These are phyloP conservation scores for Cylindrodendrum hubeiense DNA, from an alignment of 2,329 filamentous ascomycete species.

Conservation along the genomic window DNA sequence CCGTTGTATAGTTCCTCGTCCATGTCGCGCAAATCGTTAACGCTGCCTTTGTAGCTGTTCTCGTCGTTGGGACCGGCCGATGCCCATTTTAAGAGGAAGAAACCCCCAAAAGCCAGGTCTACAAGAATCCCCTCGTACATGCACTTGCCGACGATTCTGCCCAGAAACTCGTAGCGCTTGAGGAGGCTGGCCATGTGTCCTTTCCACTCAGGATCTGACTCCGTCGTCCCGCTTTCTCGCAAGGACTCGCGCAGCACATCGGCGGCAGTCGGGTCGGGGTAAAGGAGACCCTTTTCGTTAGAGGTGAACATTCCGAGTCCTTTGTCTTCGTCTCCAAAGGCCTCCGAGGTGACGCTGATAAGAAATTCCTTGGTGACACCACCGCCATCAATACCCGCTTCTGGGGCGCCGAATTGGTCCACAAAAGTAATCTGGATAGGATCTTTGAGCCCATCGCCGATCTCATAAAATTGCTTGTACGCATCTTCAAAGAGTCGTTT, in stretches of 20 bases:
- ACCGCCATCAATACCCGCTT: constrained; percentile 96
- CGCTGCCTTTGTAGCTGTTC: constrained; percentile 86
- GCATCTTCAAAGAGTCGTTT: constrained; percentile 88
- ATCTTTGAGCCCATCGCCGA: constrained; percentile 89
- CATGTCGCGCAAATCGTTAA: constrained; percentile 94
- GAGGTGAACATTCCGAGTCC: constrained; percentile 76
- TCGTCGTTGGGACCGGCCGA: constrained; percentile 74
- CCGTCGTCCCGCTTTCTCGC: constrained; percentile 61
- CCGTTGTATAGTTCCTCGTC: constrained; percentile 93
- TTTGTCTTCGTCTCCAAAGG: constrained; percentile 71
- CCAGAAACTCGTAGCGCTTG: constrained; percentile 88
- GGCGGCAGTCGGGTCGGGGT: constrained; percentile 84
- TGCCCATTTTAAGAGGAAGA: constrained; percentile 97
- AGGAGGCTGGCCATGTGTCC: constrained; percentile 71
- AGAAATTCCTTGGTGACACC: constrained; percentile 98
- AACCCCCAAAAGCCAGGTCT: constrained; percentile 91
- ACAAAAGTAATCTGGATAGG: constrained; percentile 97
- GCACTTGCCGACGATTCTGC: constrained; percentile 94
- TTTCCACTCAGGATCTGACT: constrained; percentile 68
- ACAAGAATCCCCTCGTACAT: constrained; percentile 97
- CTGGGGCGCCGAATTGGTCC: constrained; percentile 86
- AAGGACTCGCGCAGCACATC: constrained; percentile 76
- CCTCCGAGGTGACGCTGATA: constrained; percentile 87
- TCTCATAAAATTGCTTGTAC: constrained; percentile 82
- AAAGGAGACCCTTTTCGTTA: constrained; percentile 88